Evolutionary conservation across 1,284 basidiomycete genomes (phyloP), one percentile per base, ranked within the genome.

Genomic region (Trametes polyzona): DNA sequence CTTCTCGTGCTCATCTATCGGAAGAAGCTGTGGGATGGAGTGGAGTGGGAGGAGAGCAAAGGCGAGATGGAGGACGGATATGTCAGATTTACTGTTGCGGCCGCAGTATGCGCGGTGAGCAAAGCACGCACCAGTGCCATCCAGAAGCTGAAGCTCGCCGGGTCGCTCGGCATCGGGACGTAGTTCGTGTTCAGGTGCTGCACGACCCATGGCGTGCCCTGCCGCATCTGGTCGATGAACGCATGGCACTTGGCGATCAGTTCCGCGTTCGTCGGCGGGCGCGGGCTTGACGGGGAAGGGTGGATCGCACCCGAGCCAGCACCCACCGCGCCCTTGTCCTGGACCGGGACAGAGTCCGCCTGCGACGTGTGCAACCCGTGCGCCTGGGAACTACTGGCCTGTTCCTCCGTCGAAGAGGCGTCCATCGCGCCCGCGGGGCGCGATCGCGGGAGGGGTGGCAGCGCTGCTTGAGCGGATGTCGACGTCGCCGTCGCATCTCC

Each of bases 1-100:
- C 74, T 96, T 96, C 76, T 97, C 94, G 67, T 90, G 84, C 65
- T 97, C 94, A 70, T 96, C 93, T 67, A 98, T 95, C n/a, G 95
- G 96, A 59, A 98, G 86, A 19, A 96, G 79, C 77, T 87, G 52
- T 19, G 21, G 8, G 37, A 17, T n/a, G n/a, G n/a, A n/a, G n/a
- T n/a, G n/a, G n/a, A n/a, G n/a, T n/a, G n/a, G n/a, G n/a, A n/a
- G n/a, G n/a, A n/a, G n/a, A n/a, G n/a, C n/a, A n/a, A n/a, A n/a
- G n/a, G n/a, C n/a, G n/a, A n/a, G n/a, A 40, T 33, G 23, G 17
- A 36, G 37, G 6, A 16, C 17, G 24, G n/a, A 41, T 16, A 29
- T 17, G 47, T 54, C 50, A 58, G 51, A 33, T 32, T 16, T 14
- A 24, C 43, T 27, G 24, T 27, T 27, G 7, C 24, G 44, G 27